phyloP scores from a whole-genome alignment of 225 moss, liverwort and hornwort species.

The Marchantia paleacea region DNA sequence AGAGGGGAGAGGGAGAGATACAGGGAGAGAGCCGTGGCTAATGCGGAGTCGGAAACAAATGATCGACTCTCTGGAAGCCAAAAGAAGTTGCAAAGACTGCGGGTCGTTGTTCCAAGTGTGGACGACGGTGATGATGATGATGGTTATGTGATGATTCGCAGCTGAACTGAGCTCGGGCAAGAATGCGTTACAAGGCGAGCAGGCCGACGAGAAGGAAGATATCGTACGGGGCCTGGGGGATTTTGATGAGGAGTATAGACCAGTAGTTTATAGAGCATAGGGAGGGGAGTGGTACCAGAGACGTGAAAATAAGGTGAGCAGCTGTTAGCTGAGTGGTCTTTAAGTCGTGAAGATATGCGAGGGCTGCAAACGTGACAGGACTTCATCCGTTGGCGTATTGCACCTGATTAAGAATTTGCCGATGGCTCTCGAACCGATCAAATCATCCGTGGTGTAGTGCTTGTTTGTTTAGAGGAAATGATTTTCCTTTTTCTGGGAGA shows the following conservation, averaged over 20 bases:
- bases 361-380: not conserved
- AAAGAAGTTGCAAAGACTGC: not conserved
- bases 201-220: not conserved
- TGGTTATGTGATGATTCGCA: too few species aligned
- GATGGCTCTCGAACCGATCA: not conserved
- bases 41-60: not conserved
- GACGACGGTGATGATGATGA: not conserved
- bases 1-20: not conserved
- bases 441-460: too few species aligned
- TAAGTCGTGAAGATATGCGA: not conserved
- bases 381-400: not conserved
- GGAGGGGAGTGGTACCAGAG: not conserved
- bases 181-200: slow-evolving; percentile 2
- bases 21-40: not conserved
- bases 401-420: not conserved
- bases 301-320: not conserved
- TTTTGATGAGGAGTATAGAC: not conserved
- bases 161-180: not conserved
- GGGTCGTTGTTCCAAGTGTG: not conserved
- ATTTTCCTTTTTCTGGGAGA: not conserved
- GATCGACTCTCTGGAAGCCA: not conserved
- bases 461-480: not conserved
- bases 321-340: not conserved
- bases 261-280: not conserved
- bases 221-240: not conserved